A percentile compares a stretch with the other conserved stretches of the same genome.
Evolutionary conservation across 257 asterid genomes (phyloP).

Genomic region (Phtheirospermum japonicum): DNA sequence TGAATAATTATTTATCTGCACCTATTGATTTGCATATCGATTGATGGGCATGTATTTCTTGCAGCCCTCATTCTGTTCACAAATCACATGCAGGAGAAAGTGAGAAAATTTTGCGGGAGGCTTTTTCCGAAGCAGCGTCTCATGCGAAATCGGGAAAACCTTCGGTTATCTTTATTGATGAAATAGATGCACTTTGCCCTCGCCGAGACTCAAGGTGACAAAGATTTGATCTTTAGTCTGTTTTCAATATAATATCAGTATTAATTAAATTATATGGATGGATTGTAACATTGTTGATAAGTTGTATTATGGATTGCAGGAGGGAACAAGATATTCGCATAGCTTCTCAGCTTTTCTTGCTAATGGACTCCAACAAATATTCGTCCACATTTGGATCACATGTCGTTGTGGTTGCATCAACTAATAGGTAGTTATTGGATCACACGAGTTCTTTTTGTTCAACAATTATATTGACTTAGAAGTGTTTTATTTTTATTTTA

Average conservation of each 20-base stretch:
- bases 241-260: conserved; percentile 11
- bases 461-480: neutral
- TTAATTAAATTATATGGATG: conserved; percentile 3
- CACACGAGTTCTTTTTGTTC: neutral
- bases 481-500: neutral
- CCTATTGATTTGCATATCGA: conserved; percentile 14
- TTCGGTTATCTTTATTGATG: conserved; percentile 87
- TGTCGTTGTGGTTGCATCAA: conserved; percentile 90
- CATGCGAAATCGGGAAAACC: conserved; percentile 74
- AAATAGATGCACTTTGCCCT: conserved; percentile 92
- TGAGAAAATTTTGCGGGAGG: conserved; percentile 74
- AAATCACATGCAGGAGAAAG: conserved; percentile 88
- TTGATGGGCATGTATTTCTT: conserved; percentile 32
- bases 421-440: conserved; percentile 63
- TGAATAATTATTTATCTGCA: conserved; percentile 4
- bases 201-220: conserved; percentile 87
- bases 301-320: conserved; percentile 44
- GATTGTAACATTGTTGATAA: conserved; percentile 6
- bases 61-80: conserved; percentile 85
- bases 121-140: conserved; percentile 76
- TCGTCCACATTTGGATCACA: conserved; percentile 47
- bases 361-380: conserved; percentile 77
- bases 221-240: too few species aligned
- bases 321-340: conserved; percentile 81
- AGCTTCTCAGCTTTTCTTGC: conserved; percentile 76